Conservation (phyloP, 768 basidiomycete genomes). For the Clitopilus hobsonii region DNA sequence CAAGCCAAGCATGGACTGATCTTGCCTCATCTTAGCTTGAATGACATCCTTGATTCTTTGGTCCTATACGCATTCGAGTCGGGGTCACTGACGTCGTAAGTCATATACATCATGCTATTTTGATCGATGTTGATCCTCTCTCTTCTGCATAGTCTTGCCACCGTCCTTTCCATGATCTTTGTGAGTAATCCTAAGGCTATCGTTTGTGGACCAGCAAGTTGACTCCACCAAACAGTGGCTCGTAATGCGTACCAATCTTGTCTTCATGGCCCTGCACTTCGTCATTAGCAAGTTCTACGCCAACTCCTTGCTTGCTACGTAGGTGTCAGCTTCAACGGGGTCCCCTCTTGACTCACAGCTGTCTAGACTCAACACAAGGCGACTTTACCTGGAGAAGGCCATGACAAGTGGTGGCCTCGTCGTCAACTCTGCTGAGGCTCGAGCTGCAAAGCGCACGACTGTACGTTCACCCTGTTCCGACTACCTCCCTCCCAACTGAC, state of each 20-base stretch:
- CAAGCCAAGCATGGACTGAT: neutral
- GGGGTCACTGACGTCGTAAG: conserved; percentile 44
- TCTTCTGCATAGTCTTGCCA: conserved; percentile 28
- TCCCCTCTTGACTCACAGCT: too few species aligned
- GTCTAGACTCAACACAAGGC: neutral
- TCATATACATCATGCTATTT: neutral
- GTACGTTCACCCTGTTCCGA: neutral
- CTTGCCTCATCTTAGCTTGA: conserved; percentile 26
- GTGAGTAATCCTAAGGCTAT: conserved; percentile 20
- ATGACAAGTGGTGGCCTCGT: neutral
- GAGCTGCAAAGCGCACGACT: neutral
- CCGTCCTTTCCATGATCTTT: conserved; percentile 42
- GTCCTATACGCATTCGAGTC: conserved; percentile 52
- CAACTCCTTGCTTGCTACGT: conserved; percentile 48
- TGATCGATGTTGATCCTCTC: neutral
- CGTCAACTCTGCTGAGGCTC: neutral
- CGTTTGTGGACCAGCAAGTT: neutral
- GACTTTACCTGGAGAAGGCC: neutral
- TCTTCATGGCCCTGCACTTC: conserved; percentile 52
- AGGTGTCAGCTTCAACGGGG: too few species aligned
- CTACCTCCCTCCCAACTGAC: neutral
- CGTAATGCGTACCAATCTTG: conserved; percentile 37
- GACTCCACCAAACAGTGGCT: conserved; percentile 33
- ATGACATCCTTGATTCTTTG: conserved; percentile 40
- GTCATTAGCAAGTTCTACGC: conserved; percentile 52